phyloP scores from a whole-genome alignment of 2,329 filamentous ascomycete genomes.

The Claviceps capensis region DNA sequence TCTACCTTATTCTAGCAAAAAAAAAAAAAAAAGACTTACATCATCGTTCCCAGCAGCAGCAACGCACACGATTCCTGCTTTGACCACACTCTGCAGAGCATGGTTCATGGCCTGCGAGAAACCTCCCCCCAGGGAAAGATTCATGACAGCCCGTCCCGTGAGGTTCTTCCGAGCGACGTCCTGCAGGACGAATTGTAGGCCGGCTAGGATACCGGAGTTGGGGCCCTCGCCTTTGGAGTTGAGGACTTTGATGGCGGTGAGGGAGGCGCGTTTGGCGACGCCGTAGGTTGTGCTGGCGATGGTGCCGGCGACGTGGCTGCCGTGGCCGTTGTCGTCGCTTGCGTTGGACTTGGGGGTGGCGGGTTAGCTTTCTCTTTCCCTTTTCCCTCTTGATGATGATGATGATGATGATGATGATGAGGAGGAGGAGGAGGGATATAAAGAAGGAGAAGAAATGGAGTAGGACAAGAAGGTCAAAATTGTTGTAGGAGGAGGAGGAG shows the following conservation, averaged over 20 bases:
- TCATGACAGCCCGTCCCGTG: slow-evolving; percentile 44
- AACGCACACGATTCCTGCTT: slow-evolving; percentile 39
- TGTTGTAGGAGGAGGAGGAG: too few species aligned
- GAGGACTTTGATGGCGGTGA: slow-evolving; percentile 49
- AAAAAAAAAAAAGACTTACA: slow-evolving; percentile 13
- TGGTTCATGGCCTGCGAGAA: slow-evolving; percentile 37
- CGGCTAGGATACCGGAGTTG: slow-evolving; percentile 36
- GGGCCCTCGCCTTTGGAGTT: slow-evolving; percentile 25
- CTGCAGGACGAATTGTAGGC: slow-evolving; percentile 41
- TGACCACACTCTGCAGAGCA: slow-evolving; percentile 35
- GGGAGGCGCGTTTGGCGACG: slow-evolving; percentile 42
- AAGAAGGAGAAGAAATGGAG: neutral
- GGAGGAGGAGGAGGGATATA: too few species aligned
- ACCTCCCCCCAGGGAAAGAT: slow-evolving; percentile 46
- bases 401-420: neutral
- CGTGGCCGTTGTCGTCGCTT: slow-evolving; percentile 45
- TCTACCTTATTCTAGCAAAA: too few species aligned
- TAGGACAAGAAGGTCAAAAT: slow-evolving; percentile 5
- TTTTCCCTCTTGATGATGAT: neutral
- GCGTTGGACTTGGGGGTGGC: slow-evolving; percentile 1
- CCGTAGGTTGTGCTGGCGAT: slow-evolving; percentile 47
- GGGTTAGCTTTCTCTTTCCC: neutral
- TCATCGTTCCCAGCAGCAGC: slow-evolving; percentile 49
- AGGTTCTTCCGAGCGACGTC: slow-evolving; percentile 28
- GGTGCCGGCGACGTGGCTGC: slow-evolving; percentile 50